These are phyloP conservation scores for Xerocomellus chrysenteron DNA, from an alignment of 768 basidiomycete species.

Conservation along the genomic window DNA sequence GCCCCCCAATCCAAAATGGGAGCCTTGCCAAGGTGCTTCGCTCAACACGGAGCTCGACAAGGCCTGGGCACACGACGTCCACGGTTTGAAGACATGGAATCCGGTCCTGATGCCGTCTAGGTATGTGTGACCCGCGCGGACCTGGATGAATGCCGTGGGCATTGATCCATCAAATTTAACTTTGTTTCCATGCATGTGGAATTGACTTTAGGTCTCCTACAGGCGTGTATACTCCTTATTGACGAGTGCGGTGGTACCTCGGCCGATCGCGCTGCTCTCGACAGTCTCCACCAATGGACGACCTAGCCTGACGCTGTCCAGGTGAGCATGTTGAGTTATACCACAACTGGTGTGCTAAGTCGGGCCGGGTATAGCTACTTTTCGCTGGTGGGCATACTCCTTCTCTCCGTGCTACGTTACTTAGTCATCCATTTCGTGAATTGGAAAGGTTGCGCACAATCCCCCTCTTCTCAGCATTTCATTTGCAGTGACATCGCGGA, in stretches of 20 bases:
- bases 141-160: neutral
- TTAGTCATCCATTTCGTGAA: constrained; percentile 8
- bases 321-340: constrained; percentile 37
- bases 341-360: constrained; percentile 10
- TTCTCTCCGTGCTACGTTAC: constrained; percentile 14
- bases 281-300: constrained; percentile 49
- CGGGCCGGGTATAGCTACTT: constrained; percentile 46
- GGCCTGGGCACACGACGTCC: constrained; percentile 33
- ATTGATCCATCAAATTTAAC: constrained; percentile 15
- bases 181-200: constrained; percentile 15
- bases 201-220: constrained; percentile 22
- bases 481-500: constrained; percentile 44
- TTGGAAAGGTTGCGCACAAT: constrained; percentile 49
- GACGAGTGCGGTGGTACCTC: constrained; percentile 58
- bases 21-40: constrained; percentile 39
- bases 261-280: constrained; percentile 64
- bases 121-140: constrained; percentile 20
- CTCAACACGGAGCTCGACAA: constrained; percentile 15
- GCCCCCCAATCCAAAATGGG: constrained; percentile 44
- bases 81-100: constrained; percentile 44
- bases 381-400: constrained; percentile 46
- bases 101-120: constrained; percentile 33
- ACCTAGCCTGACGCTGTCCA: constrained; percentile 67
- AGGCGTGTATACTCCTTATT: constrained; percentile 48
- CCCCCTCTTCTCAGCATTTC: constrained; percentile 68